Conservation (phyloP, 306 rosid species). For the Prosopis cineraria region DNA sequence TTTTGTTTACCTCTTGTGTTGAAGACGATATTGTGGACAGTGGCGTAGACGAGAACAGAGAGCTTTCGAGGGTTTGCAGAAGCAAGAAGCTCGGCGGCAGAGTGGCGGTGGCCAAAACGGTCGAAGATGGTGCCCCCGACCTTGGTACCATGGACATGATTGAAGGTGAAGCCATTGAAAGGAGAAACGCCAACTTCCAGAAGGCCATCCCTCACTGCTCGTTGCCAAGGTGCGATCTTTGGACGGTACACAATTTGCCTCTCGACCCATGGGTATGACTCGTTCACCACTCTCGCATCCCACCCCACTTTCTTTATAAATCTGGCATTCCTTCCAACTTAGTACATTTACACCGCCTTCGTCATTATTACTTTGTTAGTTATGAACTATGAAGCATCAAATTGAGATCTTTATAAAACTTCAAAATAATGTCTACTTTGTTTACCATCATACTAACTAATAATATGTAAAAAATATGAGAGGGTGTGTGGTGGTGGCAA, state of each 20-base stretch:
- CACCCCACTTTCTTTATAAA: constrained; percentile 72
- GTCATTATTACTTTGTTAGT: too few species aligned
- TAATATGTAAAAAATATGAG: too few species aligned
- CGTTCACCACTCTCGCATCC: constrained; percentile 75
- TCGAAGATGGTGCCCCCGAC: constrained; percentile 96
- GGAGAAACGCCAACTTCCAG: constrained; percentile 76
- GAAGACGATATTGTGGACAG: constrained; percentile 80
- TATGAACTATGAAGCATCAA: too few species aligned
- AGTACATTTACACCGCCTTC: background rate
- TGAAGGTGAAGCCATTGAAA: constrained; percentile 91
- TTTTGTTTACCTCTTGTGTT: constrained; percentile 53
- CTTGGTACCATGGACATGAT: constrained; percentile 88
- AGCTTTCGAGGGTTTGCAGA: constrained; percentile 67
- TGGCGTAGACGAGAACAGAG: constrained; percentile 70
- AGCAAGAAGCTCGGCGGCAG: constrained; percentile 82
- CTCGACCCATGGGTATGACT: constrained; percentile 88
- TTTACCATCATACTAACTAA: too few species aligned
- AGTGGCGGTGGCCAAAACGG: constrained; percentile 78
- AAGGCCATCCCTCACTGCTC: constrained; percentile 74
- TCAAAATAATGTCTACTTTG: too few species aligned
- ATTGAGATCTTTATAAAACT: too few species aligned
- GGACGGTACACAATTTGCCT: constrained; percentile 83
- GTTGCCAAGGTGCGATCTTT: constrained; percentile 56
- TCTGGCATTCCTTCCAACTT: constrained; percentile 52
- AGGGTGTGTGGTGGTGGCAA: too few species aligned